A percentile compares a stretch with the other conserved stretches of the same genome.
Conservation (phyloP, 768 basidiomycete species). For the Clitopilus hobsonii region DNA sequence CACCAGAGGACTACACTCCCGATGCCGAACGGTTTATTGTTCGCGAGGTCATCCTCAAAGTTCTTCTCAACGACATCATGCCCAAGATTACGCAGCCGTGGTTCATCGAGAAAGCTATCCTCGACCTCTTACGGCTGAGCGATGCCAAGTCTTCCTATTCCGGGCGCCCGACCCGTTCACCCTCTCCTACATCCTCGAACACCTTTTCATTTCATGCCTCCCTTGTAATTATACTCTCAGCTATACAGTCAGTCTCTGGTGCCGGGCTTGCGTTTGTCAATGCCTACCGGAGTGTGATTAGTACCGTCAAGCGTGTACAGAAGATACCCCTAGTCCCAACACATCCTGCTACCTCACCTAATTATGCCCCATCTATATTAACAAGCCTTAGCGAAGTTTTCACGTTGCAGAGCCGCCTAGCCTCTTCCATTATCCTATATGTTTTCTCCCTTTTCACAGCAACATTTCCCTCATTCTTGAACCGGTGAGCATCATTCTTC, state of each 20-base stretch:
- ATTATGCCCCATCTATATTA: constrained; percentile 40
- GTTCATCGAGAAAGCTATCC: constrained; percentile 74
- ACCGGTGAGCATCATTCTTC: constrained; percentile 38
- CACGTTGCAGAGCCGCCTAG: constrained; percentile 39
- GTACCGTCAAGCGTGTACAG: constrained; percentile 59
- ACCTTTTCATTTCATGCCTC: constrained; percentile 39
- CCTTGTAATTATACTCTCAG: constrained; percentile 67
- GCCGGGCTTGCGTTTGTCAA: constrained; percentile 64
- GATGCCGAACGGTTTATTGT: constrained; percentile 78
- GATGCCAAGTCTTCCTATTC: constrained; percentile 10
- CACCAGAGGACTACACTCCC: constrained; percentile 72
- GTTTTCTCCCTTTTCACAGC: constrained; percentile 40
- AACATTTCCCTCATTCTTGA: constrained; percentile 50
- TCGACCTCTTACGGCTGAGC: constrained; percentile 58
- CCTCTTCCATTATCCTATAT: constrained; percentile 42
- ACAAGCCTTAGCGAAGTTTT: constrained; percentile 47
- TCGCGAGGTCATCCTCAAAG: constrained; percentile 78
- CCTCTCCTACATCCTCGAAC: constrained; percentile 20
- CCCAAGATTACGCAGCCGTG: constrained; percentile 80
- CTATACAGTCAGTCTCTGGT: constrained; percentile 69
- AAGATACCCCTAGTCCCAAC: neutral
- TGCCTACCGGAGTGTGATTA: constrained; percentile 58
- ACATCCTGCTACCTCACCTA: constrained; percentile 11
- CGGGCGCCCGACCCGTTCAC: constrained; percentile 8
- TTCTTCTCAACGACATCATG: constrained; percentile 63